Conservation (phyloP, 1,284 basidiomycete species). For the Puccinia sorghi region DNA sequence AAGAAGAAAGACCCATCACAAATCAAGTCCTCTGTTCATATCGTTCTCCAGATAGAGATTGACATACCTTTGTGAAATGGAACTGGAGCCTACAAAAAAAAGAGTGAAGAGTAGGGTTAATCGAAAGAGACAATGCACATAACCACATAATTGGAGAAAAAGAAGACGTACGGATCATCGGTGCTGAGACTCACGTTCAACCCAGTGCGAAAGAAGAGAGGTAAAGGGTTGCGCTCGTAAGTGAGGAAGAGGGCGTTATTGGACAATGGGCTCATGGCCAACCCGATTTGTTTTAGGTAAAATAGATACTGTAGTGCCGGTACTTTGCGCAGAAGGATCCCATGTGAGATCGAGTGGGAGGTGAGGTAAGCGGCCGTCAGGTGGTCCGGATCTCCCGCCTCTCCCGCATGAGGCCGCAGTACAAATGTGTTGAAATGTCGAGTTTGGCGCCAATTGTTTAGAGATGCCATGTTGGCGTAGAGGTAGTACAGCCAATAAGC, state of each 20-base stretch:
- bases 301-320: conserved; percentile 75
- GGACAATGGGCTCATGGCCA: conserved; percentile 96
- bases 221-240: conserved; percentile 95
- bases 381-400: conserved; percentile 98
- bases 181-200: conserved; percentile 96
- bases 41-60: neutral
- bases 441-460: conserved; percentile 85
- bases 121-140: neutral
- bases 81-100: conserved; percentile 67
- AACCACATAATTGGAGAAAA: neutral
- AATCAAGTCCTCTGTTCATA: neutral
- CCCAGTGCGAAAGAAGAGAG: conserved; percentile 94
- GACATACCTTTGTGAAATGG: conserved; percentile 84
- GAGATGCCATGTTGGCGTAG: conserved; percentile 91
- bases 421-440: conserved; percentile 99
- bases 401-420: conserved; percentile 92
- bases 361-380: conserved; percentile 93
- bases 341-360: conserved; percentile 97
- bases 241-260: conserved; percentile 97
- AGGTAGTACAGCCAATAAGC: conserved; percentile 95
- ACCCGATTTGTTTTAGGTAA: conserved; percentile 92
- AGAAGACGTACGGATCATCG: conserved; percentile 70
- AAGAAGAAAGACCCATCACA: neutral
- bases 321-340: conserved; percentile 94
- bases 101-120: conserved; percentile 21